A percentile compares a stretch with the other conserved stretches of the same genome.
Conservation (phyloP, 768 basidiomycete species). For the Suillus paluster region DNA sequence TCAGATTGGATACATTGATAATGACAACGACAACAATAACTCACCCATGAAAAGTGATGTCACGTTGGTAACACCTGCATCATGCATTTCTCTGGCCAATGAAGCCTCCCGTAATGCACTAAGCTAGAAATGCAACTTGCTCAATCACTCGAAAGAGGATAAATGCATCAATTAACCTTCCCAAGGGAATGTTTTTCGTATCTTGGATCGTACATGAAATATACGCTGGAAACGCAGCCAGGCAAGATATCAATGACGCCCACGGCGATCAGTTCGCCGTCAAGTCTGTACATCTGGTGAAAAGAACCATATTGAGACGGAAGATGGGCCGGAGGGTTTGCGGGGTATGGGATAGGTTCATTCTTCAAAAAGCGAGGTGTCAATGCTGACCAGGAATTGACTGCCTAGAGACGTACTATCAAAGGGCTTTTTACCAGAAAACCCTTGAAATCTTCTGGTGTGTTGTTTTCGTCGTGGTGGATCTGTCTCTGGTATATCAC, state of each 20-base stretch:
- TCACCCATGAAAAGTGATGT: constrained; percentile 86
- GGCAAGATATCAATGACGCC: constrained; percentile 92
- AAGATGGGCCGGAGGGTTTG: constrained; percentile 54
- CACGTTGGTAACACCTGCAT: constrained; percentile 68
- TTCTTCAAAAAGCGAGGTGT: constrained; percentile 40
- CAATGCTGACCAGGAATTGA: neutral
- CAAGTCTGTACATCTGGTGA: constrained; percentile 86
- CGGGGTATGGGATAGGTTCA: constrained; percentile 63
- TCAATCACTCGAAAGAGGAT: neutral
- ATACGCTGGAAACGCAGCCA: constrained; percentile 79
- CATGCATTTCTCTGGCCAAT: constrained; percentile 74
- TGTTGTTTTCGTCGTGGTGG: constrained; percentile 68
- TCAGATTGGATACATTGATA: neutral
- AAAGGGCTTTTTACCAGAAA: constrained; percentile 87
- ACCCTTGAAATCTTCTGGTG: constrained; percentile 56
- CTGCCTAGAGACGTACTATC: constrained; percentile 46
- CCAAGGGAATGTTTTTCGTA: constrained; percentile 77
- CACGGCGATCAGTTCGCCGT: constrained; percentile 82
- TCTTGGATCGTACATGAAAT: constrained; percentile 84
- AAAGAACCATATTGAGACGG: constrained; percentile 89
- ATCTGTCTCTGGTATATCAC: constrained; percentile 77
- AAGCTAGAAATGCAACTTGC: constrained; percentile 48
- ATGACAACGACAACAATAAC: constrained; percentile 13
- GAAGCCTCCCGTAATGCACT: constrained; percentile 84
- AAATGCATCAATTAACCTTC: constrained; percentile 53